These are phyloP conservation scores for Colletotrichum sp. DNA, from an alignment of 2,329 filamentous ascomycete species.

Conservation along the genomic window DNA sequence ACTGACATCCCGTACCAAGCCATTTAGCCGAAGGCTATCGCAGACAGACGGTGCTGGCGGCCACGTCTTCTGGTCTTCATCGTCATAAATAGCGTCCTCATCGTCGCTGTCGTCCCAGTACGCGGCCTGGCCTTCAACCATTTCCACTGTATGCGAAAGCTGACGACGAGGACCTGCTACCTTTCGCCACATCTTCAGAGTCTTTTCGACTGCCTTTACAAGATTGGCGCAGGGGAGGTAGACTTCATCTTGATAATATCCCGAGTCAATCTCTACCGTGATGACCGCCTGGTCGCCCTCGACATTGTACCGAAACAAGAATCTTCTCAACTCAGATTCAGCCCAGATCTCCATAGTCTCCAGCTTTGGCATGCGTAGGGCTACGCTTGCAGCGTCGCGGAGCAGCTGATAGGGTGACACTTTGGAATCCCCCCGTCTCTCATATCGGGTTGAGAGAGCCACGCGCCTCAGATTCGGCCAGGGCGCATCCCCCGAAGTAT, in stretches of 20 bases:
- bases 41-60: neutral
- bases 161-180: neutral
- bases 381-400: neutral
- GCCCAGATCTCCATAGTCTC: neutral
- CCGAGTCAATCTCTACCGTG: neutral
- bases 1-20: neutral
- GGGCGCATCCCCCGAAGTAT: neutral
- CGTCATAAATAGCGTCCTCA: neutral
- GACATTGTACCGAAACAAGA: neutral
- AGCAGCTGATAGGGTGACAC: neutral
- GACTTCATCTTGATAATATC: neutral
- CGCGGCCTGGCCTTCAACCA: neutral
- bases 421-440: neutral
- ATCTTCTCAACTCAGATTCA: neutral
- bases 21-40: neutral
- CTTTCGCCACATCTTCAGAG: neutral
- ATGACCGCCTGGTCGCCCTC: neutral
- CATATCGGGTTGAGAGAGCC: neutral
- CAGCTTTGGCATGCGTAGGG: neutral
- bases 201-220: neutral
- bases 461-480: neutral
- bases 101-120: neutral
- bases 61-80: neutral
- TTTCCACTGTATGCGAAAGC: neutral
- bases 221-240: neutral